Evolutionary conservation across 2,329 filamentous ascomycete genomes (phyloP).

Genomic region (Colletotrichum sp.): DNA sequence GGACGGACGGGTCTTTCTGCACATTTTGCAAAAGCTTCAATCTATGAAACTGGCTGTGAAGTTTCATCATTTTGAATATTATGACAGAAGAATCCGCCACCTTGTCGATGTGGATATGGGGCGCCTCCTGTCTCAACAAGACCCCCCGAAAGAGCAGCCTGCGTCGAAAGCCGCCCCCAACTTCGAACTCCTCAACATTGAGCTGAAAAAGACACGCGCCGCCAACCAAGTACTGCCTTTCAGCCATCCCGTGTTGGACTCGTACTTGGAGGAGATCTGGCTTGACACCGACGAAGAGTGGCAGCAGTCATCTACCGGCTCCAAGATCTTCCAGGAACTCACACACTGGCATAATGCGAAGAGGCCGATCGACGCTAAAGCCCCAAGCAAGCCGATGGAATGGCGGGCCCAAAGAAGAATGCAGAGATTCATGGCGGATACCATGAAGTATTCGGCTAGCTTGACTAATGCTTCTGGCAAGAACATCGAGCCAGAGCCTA

Average conservation of each 20-base stretch:
- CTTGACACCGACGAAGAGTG: conserved; percentile 31
- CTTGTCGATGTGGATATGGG: neutral
- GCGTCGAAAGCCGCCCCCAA: neutral
- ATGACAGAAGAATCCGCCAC: neutral
- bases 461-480: conserved; percentile 70
- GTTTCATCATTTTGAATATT: neutral
- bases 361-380: conserved; percentile 49
- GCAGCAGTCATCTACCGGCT: conserved; percentile 1
- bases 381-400: conserved; percentile 21
- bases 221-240: conserved; percentile 47
- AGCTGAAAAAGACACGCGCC: neutral
- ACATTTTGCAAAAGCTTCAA: neutral
- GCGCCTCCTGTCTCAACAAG: neutral
- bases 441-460: conserved; percentile 72
- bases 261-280: conserved; percentile 47
- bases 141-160: no score
- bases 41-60: neutral
- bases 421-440: conserved; percentile 72
- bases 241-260: conserved; percentile 49
- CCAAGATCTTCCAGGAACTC: conserved; percentile 50
- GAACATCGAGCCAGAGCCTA: conserved; percentile 66
- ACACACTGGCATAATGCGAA: conserved; percentile 69
- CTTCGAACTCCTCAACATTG: neutral
- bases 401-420: conserved; percentile 50
- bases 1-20: neutral